Percentiles rank a stretch among this genome's conserved stretches.
phyloP scores from a whole-genome alignment of 495 filamentous ascomycete species.

The Aspergillus sclerotiicarbonarius region DNA sequence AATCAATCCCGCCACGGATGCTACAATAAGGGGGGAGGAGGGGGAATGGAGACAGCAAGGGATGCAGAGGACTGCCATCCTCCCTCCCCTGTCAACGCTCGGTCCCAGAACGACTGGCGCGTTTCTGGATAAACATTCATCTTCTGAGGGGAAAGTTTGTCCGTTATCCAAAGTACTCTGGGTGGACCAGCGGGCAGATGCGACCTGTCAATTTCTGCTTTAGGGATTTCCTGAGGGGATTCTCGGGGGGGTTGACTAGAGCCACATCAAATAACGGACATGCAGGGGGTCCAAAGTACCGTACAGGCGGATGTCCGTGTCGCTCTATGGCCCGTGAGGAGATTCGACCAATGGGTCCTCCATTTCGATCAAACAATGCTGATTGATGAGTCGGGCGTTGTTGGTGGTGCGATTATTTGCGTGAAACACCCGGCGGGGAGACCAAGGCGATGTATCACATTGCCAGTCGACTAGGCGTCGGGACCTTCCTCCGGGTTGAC shows the following conservation, averaged over 20 bases:
- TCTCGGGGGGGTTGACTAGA: neutral
- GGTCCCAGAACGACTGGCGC: neutral
- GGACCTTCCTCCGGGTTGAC: neutral
- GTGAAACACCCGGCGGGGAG: neutral
- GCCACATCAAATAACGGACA: constrained; percentile 25
- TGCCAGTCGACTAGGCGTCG: neutral
- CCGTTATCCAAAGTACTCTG: neutral
- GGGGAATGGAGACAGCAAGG: constrained; percentile 10
- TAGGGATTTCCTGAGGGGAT: constrained; percentile 3
- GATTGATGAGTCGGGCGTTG: neutral
- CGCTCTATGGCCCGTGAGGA: constrained; percentile 3
- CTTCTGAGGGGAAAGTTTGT: neutral
- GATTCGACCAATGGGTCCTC: neutral
- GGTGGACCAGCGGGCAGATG: neutral
- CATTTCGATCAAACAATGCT: neutral
- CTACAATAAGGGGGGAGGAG: neutral
- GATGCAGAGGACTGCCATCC: constrained; percentile 4
- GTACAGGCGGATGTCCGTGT: constrained; percentile 4
- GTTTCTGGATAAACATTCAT: neutral
- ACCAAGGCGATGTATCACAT: constrained; percentile 2
- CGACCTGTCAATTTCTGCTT: constrained; percentile 18
- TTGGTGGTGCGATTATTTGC: neutral
- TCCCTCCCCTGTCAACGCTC: neutral
- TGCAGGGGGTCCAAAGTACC: constrained; percentile 22
- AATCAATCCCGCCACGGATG: neutral